Conservation (phyloP, 495 filamentous ascomycete species). For the Chaetomidium leptoderma region DNA sequence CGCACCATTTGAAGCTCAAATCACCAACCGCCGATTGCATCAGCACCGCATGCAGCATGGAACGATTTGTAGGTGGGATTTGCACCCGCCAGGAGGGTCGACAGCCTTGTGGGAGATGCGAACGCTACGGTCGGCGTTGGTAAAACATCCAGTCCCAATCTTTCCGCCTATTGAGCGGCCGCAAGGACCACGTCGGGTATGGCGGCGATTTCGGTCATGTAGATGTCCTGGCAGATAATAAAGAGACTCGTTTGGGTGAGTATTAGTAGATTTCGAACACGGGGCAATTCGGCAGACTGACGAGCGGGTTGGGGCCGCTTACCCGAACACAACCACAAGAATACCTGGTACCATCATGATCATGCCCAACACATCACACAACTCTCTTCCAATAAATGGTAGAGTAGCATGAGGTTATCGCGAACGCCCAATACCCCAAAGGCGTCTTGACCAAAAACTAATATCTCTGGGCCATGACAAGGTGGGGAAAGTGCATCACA, state of each 20-base stretch:
- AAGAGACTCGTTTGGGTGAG: background rate
- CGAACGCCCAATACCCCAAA: no score
- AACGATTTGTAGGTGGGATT: background rate
- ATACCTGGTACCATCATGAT: no score
- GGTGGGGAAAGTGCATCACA: no score
- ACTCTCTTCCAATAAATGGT: no score
- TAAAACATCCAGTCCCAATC: constrained; percentile 2
- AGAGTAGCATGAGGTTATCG: no score
- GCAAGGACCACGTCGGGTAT: constrained; percentile 1
- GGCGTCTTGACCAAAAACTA: no score
- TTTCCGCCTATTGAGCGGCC: background rate
- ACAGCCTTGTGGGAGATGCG: constrained; percentile 6
- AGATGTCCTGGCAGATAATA: constrained; percentile 4
- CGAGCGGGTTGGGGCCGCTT: constrained; percentile 3
- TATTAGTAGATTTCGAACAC: background rate
- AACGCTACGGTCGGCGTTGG: constrained; percentile 6
- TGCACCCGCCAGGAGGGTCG: background rate
- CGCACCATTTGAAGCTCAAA: background rate
- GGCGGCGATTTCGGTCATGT: constrained; percentile 2
- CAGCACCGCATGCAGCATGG: background rate
- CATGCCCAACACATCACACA: no score
- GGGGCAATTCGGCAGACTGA: background rate
- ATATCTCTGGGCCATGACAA: no score
- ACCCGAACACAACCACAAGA: no score
- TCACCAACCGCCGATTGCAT: no score